A percentile compares a stretch with the other conserved stretches of the same genome.
phyloP scores from a whole-genome alignment of 169 alveolate genomes.

The Eimeria falciformis region DNA sequence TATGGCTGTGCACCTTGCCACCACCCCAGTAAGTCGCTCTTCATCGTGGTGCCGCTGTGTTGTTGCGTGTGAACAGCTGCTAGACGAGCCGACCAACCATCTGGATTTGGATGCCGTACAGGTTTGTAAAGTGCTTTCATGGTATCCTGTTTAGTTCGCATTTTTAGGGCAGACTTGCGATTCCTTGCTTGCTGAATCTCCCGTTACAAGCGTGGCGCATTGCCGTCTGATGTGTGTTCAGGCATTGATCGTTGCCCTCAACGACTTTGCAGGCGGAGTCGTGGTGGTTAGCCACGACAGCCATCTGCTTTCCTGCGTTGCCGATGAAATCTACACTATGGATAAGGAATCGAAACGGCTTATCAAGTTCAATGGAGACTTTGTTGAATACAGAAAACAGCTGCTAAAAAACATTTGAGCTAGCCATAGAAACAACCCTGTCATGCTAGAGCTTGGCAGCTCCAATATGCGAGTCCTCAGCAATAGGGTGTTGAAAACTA shows the following conservation, averaged over 20 bases:
- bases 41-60: too few relatives aligned
- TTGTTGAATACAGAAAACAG: constrained; percentile 93
- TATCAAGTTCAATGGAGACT: constrained; percentile 92
- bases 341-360: constrained; percentile 88
- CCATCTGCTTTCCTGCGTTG: constrained; percentile 94
- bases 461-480: too few relatives aligned
- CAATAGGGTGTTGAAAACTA: too few relatives aligned
- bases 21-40: too few relatives aligned
- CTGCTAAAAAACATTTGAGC: constrained; percentile 65
- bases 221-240: constrained; percentile 13
- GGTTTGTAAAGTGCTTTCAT: constrained; percentile 32
- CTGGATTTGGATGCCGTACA: constrained; percentile 98
- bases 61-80: too few relatives aligned
- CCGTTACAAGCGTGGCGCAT: too few relatives aligned
- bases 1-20: too few relatives aligned
- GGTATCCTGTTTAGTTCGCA: too few relatives aligned
- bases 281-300: constrained; percentile 97
- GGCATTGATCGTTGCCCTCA: constrained; percentile 96
- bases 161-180: too few relatives aligned
- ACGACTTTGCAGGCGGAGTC: constrained; percentile 96
- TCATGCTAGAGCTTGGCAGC: too few relatives aligned
- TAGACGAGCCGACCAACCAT: constrained; percentile 99
- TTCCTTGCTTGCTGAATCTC: too few relatives aligned
- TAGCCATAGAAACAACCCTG: not conserved
- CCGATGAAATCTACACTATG: constrained; percentile 95